Percentiles rank a stretch among this genome's conserved stretches.
phyloP scores from a whole-genome alignment of 139 green algal genomes.

The Chloropicon primus region DNA sequence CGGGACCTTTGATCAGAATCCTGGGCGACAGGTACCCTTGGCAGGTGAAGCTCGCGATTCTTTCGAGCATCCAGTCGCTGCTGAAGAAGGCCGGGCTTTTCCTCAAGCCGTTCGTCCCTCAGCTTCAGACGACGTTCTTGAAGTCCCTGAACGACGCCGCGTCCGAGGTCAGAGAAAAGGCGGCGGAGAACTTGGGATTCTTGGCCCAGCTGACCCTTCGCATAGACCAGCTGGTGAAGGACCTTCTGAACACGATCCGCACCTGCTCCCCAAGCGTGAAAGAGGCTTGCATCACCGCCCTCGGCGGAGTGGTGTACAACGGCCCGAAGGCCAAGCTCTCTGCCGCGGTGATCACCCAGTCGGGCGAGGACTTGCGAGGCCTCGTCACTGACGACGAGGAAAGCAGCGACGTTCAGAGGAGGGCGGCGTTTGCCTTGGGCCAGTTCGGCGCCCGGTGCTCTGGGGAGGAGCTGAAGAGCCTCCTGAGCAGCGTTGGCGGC shows the following conservation, averaged over 20 bases:
- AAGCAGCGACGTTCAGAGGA: neutral
- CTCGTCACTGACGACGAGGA: neutral
- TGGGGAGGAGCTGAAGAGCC: neutral
- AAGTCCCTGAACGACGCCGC: conserved; percentile 79
- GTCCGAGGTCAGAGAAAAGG: conserved; percentile 24
- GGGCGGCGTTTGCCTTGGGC: neutral
- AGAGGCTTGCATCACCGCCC: neutral
- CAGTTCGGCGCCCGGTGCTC: neutral
- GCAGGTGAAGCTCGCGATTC: conserved; percentile 74
- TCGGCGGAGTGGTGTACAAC: neutral
- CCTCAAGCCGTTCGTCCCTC: conserved; percentile 91
- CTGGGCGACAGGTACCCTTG: conserved; percentile 65
- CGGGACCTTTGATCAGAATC: conserved; percentile 90
- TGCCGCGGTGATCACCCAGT: neutral
- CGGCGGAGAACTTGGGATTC: conserved; percentile 64
- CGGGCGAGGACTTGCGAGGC: neutral
- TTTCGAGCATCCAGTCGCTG: conserved; percentile 70
- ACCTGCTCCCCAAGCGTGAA: neutral
- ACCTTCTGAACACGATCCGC: conserved; percentile 9
- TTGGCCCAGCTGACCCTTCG: conserved; percentile 53
- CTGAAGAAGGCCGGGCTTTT: conserved; percentile 66
- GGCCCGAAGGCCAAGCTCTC: neutral
- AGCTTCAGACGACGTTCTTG: conserved; percentile 96
- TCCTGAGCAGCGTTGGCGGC: neutral
- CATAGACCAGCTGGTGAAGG: conserved; percentile 53